Base-by-base conservation (phyloP, 2,329 filamentous ascomycete species). In the Colletotrichum nymphaeae region DNA sequence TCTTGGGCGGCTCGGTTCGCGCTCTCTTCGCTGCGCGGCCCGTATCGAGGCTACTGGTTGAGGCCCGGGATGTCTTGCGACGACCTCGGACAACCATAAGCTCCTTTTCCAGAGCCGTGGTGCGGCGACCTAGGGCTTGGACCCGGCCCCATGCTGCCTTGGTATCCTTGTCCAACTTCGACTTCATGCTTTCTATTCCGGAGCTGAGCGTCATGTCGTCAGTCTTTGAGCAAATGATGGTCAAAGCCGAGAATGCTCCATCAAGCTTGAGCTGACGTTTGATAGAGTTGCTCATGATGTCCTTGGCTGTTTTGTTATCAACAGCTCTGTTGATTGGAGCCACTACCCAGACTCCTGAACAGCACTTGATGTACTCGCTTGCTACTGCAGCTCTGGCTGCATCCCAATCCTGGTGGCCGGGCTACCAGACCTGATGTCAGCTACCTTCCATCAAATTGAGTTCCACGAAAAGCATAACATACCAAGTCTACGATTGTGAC, bases 191-290 rank as follows among this genome's bases (percentile, higher is more conserved):
- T 24, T 42, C 57, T 8, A 73, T 58, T 7, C 79, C 79, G 57
- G 85, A 82, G 1, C 76, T 81, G 22, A 80, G 63, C 0, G 74
- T 74, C 1, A 92, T 89, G 59, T 92, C 89, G 75, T 92, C 91
- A 0, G 89, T 91, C 77, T 92, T 92, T 16, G 86, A 88, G 76
- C 90, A 92, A 19, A 93, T 89, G 71, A 92, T 92, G 0, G 89
- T 91, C 2, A 92, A 83, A 1, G 81, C 83, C 5, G 82, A 85
- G 67, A 88, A 89, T 0, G 83, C 85, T 2, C 89, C 87, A 72
- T 92, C 90, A 75, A 89, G 88, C 65, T 90, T 88, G 3, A 92
- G 80, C 75, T 92, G 90, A 0, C 86, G 83, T 76, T 88, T 89
- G 81, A 91, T 91, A 0, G 85, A 84, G n/a, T 89, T 84, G 0